Percentiles rank a stretch among this genome's conserved stretches.
Conservation (phyloP, 805 yeast species). For the Metschnikowia corniflorae region DNA sequence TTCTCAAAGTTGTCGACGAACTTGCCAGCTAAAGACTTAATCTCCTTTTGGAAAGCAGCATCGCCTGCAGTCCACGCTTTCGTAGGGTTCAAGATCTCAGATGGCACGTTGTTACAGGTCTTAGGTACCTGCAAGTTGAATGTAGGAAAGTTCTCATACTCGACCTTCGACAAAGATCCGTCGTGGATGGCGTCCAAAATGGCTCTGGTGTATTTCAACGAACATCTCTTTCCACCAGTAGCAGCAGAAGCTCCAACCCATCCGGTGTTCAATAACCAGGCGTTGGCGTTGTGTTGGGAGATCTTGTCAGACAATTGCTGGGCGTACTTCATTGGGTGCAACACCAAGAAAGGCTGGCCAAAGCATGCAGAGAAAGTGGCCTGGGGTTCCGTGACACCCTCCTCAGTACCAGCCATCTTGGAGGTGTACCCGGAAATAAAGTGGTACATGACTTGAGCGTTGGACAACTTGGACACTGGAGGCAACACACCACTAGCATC, state of each 20-base stretch:
- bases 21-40: slow-evolving; percentile 63
- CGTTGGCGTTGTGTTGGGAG: slow-evolving; percentile 79
- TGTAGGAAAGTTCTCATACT: slow-evolving; percentile 79
- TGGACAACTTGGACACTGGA: slow-evolving; percentile 89
- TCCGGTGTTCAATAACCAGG: slow-evolving; percentile 97
- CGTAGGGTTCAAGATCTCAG: slow-evolving; percentile 81
- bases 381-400: slow-evolving; percentile 97
- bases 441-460: slow-evolving; percentile 98
- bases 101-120: slow-evolving; percentile 76
- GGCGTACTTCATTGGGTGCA: slow-evolving; percentile 98
- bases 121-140: slow-evolving; percentile 89
- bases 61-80: slow-evolving; percentile 63
- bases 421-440: slow-evolving; percentile 98
- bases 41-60: slow-evolving; percentile 36
- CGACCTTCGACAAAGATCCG: slow-evolving; percentile 77
- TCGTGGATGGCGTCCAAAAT: slow-evolving; percentile 91
- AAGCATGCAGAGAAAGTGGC: slow-evolving; percentile 98
- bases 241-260: slow-evolving; percentile 96
- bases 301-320: slow-evolving; percentile 94
- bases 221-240: slow-evolving; percentile 95
- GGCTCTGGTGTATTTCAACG: slow-evolving; percentile 95
- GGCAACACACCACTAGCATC: slow-evolving; percentile 98
- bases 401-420: slow-evolving; percentile 99
- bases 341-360: slow-evolving; percentile 97
- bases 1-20: slow-evolving; percentile 84